Conservation (phyloP, 2,329 filamentous ascomycete genomes). For the Lasiodiplodia citricola region DNA sequence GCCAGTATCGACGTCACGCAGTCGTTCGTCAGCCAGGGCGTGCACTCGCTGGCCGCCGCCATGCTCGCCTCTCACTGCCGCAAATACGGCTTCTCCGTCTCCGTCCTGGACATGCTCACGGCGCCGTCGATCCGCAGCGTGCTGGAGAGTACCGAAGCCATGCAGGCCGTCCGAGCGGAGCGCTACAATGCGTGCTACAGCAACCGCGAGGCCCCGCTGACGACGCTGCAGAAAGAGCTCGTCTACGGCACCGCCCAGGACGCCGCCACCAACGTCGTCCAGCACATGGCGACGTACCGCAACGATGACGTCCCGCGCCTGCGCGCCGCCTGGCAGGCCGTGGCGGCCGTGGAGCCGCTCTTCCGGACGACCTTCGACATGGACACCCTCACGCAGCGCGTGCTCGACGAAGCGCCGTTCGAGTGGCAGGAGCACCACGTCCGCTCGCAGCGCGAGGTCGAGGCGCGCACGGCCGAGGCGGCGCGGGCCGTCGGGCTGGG, state of each 20-base stretch:
- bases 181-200: background rate
- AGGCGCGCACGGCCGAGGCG: background rate
- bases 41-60: conserved; percentile 2
- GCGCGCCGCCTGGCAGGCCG: background rate
- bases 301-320: background rate
- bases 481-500: background rate
- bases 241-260: background rate
- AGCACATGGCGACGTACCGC: background rate
- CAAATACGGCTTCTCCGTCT: background rate
- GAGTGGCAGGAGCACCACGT: background rate
- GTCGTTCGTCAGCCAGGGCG: background rate
- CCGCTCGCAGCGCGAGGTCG: background rate
- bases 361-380: background rate
- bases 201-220: background rate
- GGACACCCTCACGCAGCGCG: background rate
- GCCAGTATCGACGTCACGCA: background rate
- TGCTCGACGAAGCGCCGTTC: background rate
- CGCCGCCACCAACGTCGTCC: background rate
- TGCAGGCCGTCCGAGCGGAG: background rate
- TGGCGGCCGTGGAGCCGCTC: background rate
- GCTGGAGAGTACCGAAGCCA: background rate
- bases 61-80: conserved; percentile 4
- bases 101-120: background rate
- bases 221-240: background rate
- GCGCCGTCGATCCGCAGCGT: background rate